Evolutionary conservation across 768 basidiomycete genomes (phyloP).

Genomic region (Leccinum truebloodii): DNA sequence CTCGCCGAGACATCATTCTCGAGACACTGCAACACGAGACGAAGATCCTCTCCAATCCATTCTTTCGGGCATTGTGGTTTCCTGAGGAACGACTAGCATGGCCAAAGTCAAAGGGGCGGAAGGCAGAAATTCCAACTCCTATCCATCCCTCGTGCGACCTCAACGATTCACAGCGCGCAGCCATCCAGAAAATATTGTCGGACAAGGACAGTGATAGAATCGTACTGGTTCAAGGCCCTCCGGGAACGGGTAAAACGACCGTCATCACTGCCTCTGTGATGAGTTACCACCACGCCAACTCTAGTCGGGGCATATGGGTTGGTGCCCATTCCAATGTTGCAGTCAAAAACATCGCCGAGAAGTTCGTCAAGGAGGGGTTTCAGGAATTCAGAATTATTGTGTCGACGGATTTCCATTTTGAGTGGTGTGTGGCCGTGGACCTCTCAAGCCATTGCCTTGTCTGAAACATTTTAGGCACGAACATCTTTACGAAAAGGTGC

Average conservation of each 20-base stretch:
- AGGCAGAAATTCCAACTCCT: neutral
- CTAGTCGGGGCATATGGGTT: constrained; percentile 36
- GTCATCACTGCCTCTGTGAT: constrained; percentile 41
- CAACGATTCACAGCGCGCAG: constrained; percentile 30
- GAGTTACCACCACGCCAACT: constrained; percentile 20
- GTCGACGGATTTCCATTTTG: constrained; percentile 48
- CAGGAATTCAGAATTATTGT: constrained; percentile 42
- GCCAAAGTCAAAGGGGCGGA: constrained; percentile 7
- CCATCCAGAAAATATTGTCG: constrained; percentile 32
- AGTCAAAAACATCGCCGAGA: constrained; percentile 55
- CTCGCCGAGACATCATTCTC: constrained; percentile 27
- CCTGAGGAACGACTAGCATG: constrained; percentile 21
- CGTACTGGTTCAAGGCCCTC: constrained; percentile 37
- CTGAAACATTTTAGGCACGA: constrained; percentile 44
- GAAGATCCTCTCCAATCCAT: constrained; percentile 21
- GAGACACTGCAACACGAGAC: constrained; percentile 18
- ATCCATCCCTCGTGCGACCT: constrained; percentile 10
- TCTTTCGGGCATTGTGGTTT: constrained; percentile 33
- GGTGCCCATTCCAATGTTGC: constrained; percentile 52
- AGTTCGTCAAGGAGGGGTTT: constrained; percentile 35
- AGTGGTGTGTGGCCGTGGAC: constrained; percentile 36
- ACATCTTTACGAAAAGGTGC: constrained; percentile 43
- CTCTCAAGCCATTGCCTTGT: neutral
- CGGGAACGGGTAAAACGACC: constrained; percentile 47
- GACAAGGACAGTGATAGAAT: constrained; percentile 20